Percentiles rank a stretch among this genome's conserved stretches.
These are phyloP conservation scores for Thielaviopsis ethacetica DNA, from an alignment of 2,329 filamentous ascomycete genomes.

Conservation along the genomic window DNA sequence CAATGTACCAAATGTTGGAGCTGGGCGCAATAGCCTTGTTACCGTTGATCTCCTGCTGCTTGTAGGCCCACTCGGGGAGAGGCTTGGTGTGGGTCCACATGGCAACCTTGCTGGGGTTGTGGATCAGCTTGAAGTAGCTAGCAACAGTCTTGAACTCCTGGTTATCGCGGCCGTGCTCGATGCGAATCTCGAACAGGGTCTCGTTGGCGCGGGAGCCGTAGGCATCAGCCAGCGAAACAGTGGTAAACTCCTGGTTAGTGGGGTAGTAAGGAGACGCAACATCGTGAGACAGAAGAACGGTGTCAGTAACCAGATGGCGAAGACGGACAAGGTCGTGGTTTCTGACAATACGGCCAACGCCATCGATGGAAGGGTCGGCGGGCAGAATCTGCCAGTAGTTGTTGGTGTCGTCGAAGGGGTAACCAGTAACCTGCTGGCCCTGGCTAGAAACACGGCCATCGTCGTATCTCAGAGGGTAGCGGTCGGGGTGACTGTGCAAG, in stretches of 20 bases:
- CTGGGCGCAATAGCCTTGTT: conserved; percentile 87
- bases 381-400: conserved; percentile 95
- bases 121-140: conserved; percentile 89
- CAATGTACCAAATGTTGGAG: conserved; percentile 89
- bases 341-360: conserved; percentile 46
- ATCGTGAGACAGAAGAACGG: conserved; percentile 79
- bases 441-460: conserved; percentile 95
- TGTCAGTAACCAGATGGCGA: conserved; percentile 72
- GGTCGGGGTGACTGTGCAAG: conserved; percentile 81
- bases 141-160: conserved; percentile 84
- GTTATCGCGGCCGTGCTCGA: conserved; percentile 66
- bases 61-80: conserved; percentile 92
- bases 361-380: conserved; percentile 29
- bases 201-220: conserved; percentile 64
- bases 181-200: conserved; percentile 79
- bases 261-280: conserved; percentile 92
- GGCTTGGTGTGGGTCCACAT: conserved; percentile 98
- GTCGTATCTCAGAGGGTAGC: conserved; percentile 87
- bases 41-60: conserved; percentile 97
- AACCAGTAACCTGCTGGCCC: conserved; percentile 94
- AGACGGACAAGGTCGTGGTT: conserved; percentile 79
- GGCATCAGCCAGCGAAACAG: conserved; percentile 55
- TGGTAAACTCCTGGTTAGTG: conserved; percentile 97
- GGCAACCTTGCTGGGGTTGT: conserved; percentile 86
- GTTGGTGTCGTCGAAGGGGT: conserved; percentile 96